These are phyloP conservation scores for Claviceps monticola DNA, from an alignment of 2,329 filamentous ascomycete genomes.

Conservation along the genomic window DNA sequence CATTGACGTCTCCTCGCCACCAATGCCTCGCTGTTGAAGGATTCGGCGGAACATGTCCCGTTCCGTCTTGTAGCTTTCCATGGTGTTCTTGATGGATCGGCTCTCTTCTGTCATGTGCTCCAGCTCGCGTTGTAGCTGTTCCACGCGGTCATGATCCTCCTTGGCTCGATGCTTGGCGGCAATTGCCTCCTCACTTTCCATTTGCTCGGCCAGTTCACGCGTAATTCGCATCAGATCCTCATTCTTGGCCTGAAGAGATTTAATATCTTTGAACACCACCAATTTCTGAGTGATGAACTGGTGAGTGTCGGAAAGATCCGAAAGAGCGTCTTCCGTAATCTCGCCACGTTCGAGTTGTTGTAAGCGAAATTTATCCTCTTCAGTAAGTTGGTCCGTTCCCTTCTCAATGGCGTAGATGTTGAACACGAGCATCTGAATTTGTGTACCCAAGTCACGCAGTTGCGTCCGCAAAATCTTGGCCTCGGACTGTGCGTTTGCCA, in stretches of 20 bases:
- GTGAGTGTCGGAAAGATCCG: slow-evolving; percentile 72
- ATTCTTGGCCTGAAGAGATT: slow-evolving; percentile 79
- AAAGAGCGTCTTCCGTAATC: slow-evolving; percentile 53
- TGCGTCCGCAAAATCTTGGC: slow-evolving; percentile 71
- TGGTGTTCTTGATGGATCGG: slow-evolving; percentile 64
- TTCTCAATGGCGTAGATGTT: slow-evolving; percentile 74
- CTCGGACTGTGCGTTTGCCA: slow-evolving; percentile 51
- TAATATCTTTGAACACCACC: slow-evolving; percentile 77
- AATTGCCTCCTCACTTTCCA: slow-evolving; percentile 81
- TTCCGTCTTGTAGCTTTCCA: slow-evolving; percentile 89
- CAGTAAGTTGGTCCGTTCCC: slow-evolving; percentile 56
- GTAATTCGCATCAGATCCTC: slow-evolving; percentile 70
- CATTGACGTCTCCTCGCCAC: slow-evolving; percentile 50
- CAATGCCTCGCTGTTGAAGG: slow-evolving; percentile 55
- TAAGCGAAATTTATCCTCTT: slow-evolving; percentile 60
- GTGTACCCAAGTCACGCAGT: slow-evolving; percentile 74
- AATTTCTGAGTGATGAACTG: slow-evolving; percentile 80
- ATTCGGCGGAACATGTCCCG: slow-evolving; percentile 96
- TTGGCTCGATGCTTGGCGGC: slow-evolving; percentile 48
- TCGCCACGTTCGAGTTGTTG: slow-evolving; percentile 67
- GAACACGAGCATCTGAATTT: slow-evolving; percentile 81
- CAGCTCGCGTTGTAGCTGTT: slow-evolving; percentile 57
- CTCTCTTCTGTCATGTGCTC: slow-evolving; percentile 72
- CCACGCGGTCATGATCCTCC: slow-evolving; percentile 57
- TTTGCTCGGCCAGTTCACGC: slow-evolving; percentile 70